phyloP scores from a whole-genome alignment of 2,329 filamentous ascomycete genomes.

The Trichoderma hamatum region DNA sequence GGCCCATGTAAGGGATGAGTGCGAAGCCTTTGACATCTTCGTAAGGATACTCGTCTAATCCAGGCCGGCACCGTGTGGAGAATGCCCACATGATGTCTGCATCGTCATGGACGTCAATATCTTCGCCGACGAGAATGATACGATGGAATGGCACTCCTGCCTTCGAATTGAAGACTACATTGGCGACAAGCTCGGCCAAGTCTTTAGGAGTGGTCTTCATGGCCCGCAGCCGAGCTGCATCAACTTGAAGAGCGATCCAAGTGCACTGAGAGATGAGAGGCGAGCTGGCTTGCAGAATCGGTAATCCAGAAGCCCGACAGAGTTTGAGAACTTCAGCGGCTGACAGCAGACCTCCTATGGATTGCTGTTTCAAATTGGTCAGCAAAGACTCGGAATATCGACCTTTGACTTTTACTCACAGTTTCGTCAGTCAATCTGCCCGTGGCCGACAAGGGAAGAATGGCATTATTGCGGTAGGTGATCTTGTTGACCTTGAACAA shows the following conservation, averaged over 20 bases:
- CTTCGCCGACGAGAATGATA: background rate
- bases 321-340: no score
- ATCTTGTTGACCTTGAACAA: background rate
- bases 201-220: no score
- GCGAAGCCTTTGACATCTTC: background rate
- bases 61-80: background rate
- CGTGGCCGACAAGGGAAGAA: background rate
- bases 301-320: no score
- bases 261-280: no score
- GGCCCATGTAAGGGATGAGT: background rate
- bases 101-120: background rate
- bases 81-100: background rate
- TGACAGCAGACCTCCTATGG: no score
- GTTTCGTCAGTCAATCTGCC: background rate
- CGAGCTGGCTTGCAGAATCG: no score
- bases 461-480: background rate
- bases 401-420: background rate
- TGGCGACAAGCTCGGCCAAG: background rate
- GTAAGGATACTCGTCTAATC: background rate
- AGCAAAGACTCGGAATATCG: background rate
- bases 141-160: background rate
- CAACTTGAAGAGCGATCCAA: no score
- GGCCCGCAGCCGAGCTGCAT: no score
- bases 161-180: background rate
- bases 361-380: no score